Evolutionary conservation across 1,284 basidiomycete genomes (phyloP).

Genomic region (Neolentinus lepideus): DNA sequence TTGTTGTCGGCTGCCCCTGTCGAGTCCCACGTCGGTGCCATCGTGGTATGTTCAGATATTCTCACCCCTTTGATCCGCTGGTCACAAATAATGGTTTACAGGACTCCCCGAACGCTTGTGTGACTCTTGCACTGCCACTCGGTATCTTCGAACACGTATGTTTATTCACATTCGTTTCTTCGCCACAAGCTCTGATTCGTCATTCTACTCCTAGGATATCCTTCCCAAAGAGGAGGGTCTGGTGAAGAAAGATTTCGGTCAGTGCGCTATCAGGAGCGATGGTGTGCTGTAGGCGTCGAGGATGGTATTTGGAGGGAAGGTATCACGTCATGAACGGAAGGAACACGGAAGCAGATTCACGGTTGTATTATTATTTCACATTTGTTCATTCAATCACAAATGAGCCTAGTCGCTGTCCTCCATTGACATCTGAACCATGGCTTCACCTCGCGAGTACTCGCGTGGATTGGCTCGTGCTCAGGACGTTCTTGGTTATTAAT

Average conservation of each 20-base stretch:
- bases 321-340: too few species aligned
- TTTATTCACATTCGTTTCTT: conserved; percentile 7
- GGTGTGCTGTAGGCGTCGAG: conserved; percentile 34
- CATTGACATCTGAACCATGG: too few species aligned
- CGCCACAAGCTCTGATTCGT: neutral
- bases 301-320: too few species aligned
- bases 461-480: too few species aligned
- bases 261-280: conserved; percentile 62
- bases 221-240: conserved; percentile 55
- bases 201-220: conserved; percentile 39
- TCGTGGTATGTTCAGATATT: conserved; percentile 39
- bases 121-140: conserved; percentile 62
- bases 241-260: conserved; percentile 48
- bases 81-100: too few species aligned
- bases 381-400: too few species aligned
- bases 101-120: conserved; percentile 75
- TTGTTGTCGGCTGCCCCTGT: conserved; percentile 71
- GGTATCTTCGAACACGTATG: conserved; percentile 68
- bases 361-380: too few species aligned
- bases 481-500: too few species aligned
- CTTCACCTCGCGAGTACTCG: too few species aligned
- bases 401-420: too few species aligned
- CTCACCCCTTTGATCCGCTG: neutral
- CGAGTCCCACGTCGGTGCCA: conserved; percentile 68
- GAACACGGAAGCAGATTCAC: too few species aligned